Evolutionary conservation across 2,329 filamentous ascomycete genomes (phyloP).

Genomic region (Arthroderma uncinatum): DNA sequence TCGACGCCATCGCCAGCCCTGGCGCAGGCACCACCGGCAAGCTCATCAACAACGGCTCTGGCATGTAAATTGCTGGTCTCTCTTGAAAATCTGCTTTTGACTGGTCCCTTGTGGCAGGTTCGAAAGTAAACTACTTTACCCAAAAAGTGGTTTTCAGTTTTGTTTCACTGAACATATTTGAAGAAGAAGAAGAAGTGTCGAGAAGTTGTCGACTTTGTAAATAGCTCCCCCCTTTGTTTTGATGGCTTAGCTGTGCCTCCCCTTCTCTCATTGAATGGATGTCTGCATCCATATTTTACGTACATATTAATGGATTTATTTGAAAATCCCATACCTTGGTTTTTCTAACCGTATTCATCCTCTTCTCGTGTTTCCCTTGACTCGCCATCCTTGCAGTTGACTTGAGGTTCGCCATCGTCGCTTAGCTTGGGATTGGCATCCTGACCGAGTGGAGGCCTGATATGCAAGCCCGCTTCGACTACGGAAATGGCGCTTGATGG

Average conservation of each 20-base stretch:
- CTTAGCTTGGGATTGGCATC: not conserved
- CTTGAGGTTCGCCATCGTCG: not conserved
- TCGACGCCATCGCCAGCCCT: constrained; percentile 15
- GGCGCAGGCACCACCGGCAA: constrained; percentile 20
- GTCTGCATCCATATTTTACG: not conserved
- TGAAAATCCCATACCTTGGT: not conserved
- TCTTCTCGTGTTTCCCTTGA: not conserved
- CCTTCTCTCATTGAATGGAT: not conserved
- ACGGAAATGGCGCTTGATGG: not conserved
- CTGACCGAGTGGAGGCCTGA: not conserved
- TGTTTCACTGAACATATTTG: not conserved
- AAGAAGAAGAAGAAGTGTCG: not conserved
- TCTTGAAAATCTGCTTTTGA: not conserved
- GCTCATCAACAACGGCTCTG: constrained; percentile 21
- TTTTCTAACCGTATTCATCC: not conserved
- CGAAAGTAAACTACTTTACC: not conserved
- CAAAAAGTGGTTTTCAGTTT: not conserved
- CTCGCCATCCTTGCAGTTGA: too few relatives aligned
- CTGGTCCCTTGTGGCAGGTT: not conserved
- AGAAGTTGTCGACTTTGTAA: not conserved
- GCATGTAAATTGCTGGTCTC: not conserved
- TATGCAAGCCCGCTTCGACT: not conserved
- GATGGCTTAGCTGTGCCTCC: not conserved
- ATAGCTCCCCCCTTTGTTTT: not conserved
- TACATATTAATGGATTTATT: not conserved